Conservation (phyloP, 805 yeast genomes). For the Saccharomycopsis schoenii region DNA sequence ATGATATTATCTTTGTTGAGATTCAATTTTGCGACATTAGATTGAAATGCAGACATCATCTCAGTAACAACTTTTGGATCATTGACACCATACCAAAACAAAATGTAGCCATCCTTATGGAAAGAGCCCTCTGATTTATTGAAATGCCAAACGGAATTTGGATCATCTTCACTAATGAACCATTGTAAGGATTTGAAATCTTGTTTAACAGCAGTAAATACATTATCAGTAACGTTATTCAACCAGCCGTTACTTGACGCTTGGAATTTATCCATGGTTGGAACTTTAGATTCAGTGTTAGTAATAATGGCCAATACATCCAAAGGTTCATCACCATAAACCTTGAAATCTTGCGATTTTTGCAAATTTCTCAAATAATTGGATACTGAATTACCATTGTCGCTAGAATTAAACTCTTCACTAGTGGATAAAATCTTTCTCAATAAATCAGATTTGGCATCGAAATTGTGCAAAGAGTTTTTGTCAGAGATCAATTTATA, state of each 20-base stretch:
- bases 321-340: slow-evolving; percentile 91
- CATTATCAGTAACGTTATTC: slow-evolving; percentile 92
- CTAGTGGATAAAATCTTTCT: slow-evolving; percentile 72
- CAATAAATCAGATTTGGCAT: slow-evolving; percentile 50
- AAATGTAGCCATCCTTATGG: slow-evolving; percentile 75
- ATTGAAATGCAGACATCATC: slow-evolving; percentile 48
- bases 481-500: slow-evolving; percentile 66
- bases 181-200: slow-evolving; percentile 73
- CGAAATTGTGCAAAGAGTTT: slow-evolving; percentile 57
- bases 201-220: slow-evolving; percentile 70
- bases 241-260: slow-evolving; percentile 92
- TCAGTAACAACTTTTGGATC: slow-evolving; percentile 52
- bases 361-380: slow-evolving; percentile 70
- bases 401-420: slow-evolving; percentile 42
- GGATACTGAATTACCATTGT: slow-evolving; percentile 49
- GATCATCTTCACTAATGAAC: slow-evolving; percentile 84
- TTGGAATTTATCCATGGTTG: slow-evolving; percentile 74
- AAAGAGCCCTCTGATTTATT: slow-evolving; percentile 90
- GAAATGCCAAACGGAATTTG: slow-evolving; percentile 87
- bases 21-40: slow-evolving; percentile 23
- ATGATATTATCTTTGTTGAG: neutral
- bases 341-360: slow-evolving; percentile 28
- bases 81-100: slow-evolving; percentile 89
- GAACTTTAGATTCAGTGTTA: slow-evolving; percentile 35
- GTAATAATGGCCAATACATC: slow-evolving; percentile 87